phyloP scores from a whole-genome alignment of 768 basidiomycete genomes.

The Myochromella boudieri region DNA sequence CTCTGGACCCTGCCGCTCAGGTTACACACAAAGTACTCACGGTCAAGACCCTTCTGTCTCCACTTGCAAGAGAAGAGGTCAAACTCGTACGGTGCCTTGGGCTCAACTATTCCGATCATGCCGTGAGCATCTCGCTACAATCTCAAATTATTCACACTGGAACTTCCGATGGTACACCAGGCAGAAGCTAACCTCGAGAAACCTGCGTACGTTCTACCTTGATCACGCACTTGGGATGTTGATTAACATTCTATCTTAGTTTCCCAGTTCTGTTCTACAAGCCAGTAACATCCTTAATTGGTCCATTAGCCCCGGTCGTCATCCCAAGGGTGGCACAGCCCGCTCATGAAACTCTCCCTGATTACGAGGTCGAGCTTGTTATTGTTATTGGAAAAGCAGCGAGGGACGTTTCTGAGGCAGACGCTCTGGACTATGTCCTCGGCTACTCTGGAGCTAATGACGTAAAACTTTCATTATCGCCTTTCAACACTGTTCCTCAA shows the following conservation, averaged over 20 bases:
- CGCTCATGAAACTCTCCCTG: slow-evolving; percentile 65
- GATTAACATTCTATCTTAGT: slow-evolving; percentile 29
- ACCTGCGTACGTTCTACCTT: slow-evolving; percentile 48
- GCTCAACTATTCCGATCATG: slow-evolving; percentile 84
- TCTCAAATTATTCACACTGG: background rate
- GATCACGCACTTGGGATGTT: background rate
- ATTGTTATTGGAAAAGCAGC: slow-evolving; percentile 83
- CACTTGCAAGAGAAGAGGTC: slow-evolving; percentile 65
- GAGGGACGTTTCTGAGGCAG: slow-evolving; percentile 75
- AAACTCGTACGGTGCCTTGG: slow-evolving; percentile 75
- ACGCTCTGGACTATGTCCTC: slow-evolving; percentile 84
- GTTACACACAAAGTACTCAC: slow-evolving; percentile 65
- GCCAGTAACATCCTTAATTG: slow-evolving; percentile 67
- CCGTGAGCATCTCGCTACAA: slow-evolving; percentile 38
- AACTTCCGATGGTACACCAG: slow-evolving; percentile 7
- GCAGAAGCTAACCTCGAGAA: slow-evolving; percentile 64
- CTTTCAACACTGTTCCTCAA: slow-evolving; percentile 7
- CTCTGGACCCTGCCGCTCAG: slow-evolving; percentile 63
- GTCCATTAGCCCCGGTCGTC: slow-evolving; percentile 61
- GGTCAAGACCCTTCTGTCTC: slow-evolving; percentile 68
- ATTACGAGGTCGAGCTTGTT: slow-evolving; percentile 81
- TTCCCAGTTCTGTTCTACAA: slow-evolving; percentile 82
- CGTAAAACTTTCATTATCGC: slow-evolving; percentile 33
- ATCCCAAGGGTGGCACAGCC: slow-evolving; percentile 74
- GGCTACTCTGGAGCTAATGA: slow-evolving; percentile 83